A percentile compares a stretch with the other conserved stretches of the same genome.
Conservation (phyloP, 2,329 filamentous ascomycete genomes). For the Alternaria brassicae region DNA sequence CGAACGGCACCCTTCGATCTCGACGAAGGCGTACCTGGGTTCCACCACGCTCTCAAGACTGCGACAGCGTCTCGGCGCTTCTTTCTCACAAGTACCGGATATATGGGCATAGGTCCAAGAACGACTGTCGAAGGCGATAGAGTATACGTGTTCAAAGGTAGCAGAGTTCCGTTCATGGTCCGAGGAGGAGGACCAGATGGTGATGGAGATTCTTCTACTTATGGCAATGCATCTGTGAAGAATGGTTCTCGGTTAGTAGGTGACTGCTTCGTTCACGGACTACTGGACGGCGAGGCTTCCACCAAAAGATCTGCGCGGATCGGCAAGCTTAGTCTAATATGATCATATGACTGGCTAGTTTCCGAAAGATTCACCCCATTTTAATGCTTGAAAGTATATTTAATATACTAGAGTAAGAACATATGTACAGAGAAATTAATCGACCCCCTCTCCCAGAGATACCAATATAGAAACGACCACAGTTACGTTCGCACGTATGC, state of each 20-base stretch:
- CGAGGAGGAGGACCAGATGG: background rate
- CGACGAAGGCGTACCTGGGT: slow-evolving; percentile 19
- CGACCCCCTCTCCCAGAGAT: background rate
- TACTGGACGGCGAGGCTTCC: slow-evolving; percentile 29
- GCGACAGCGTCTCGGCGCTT: slow-evolving; percentile 27
- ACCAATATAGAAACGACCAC: background rate
- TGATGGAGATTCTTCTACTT: background rate
- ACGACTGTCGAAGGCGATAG: slow-evolving; percentile 20
- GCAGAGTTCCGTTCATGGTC: slow-evolving; percentile 27
- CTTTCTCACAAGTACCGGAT: slow-evolving; percentile 27
- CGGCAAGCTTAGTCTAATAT: slow-evolving; percentile 4
- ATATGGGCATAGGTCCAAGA: slow-evolving; percentile 29
- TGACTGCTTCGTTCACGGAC: slow-evolving; percentile 27
- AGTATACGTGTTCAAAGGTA: slow-evolving; percentile 21
- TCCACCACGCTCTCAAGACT: slow-evolving; percentile 27
- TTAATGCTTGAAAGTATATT: background rate
- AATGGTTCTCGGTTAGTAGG: slow-evolving; percentile 18
- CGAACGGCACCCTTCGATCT: slow-evolving; percentile 26
- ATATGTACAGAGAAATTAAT: background rate
- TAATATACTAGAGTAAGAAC: background rate
- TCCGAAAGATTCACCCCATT: too few relatives aligned
- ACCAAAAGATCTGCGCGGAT: background rate
- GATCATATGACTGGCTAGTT: background rate
- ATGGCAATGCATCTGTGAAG: background rate
- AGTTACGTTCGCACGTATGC: background rate